Conservation (phyloP, 202 grass and related monocot genomes). For the Schoenoplectus tabernaemontani region DNA sequence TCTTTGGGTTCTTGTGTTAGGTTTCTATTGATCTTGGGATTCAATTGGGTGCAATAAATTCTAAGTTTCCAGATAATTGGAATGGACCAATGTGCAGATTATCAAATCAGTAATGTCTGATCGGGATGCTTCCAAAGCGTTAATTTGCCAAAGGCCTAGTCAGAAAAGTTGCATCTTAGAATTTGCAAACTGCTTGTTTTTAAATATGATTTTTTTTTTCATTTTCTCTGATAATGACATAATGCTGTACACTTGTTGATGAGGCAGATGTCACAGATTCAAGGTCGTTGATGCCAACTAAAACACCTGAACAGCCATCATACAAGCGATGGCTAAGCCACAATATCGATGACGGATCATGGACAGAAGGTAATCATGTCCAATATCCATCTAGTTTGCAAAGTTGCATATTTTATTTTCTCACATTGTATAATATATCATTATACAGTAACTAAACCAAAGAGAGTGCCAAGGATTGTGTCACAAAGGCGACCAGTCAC, state of each 20-base stretch:
- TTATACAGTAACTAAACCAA: constrained; percentile 31
- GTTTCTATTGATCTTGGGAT: neutral
- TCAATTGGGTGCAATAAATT: neutral
- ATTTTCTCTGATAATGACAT: neutral
- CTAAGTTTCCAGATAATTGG: neutral
- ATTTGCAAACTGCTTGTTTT: neutral
- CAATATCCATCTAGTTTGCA: neutral
- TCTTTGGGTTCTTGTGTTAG: neutral
- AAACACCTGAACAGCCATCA: constrained; percentile 5
- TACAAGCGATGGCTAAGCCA: constrained; percentile 20
- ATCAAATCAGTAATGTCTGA: neutral
- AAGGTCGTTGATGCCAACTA: neutral
- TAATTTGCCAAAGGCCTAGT: neutral
- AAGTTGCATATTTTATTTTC: constrained; percentile 19
- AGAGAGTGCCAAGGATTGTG: constrained; percentile 42
- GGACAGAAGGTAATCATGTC: neutral
- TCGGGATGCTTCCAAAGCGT: neutral
- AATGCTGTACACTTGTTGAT: neutral
- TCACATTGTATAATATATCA: constrained; percentile 5
- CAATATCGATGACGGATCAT: constrained; percentile 3
- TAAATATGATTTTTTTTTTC: neutral
- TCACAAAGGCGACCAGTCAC: constrained; percentile 69
- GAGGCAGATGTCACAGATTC: constrained; percentile 4
- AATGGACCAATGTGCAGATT: neutral
- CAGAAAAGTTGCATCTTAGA: neutral